Base-by-base conservation (phyloP, 1,139 yeast species). In the Blastobotrys buckinghamii region DNA sequence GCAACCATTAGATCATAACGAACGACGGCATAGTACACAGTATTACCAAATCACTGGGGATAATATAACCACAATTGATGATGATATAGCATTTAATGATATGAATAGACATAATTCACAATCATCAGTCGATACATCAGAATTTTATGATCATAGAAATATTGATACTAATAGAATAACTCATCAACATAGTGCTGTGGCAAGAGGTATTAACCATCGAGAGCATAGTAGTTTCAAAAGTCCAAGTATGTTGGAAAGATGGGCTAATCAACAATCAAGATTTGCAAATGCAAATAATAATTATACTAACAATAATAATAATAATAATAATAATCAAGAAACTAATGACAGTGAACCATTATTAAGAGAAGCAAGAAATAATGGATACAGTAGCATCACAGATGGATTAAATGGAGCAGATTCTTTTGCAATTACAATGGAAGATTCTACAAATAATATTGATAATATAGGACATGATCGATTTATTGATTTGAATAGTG, bases 351-450 rank as follows among this genome's bases (percentile, higher is more conserved):
- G 49, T 37, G 43, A 42, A 16, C 58, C 56, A 17, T 49, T 55
- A 29, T 26, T 48, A 17, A 32, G 39, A 15, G 26, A 29, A 30
- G 39, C 29, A 29, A 40, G 42, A n/a, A 27, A 30, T 17, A 40
- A 32, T 34, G 49, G 38, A 20, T 53, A 50, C 36, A 44, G 42
- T 34, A 42, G 52, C 2, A 17, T 53, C 5, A 45, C 49, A 5
- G 55, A 48, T 36, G 50, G 45, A 19, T 44, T 49, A n/a, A 53
- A 53, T 36, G 53, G 53, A 13, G 53, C 43, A n/a, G 60, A 55
- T 43, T 45, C 55, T 39, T 57, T 51, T 49, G 57, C 59, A 6
- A 52, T 56, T 32, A 50, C 56, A 5, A 47, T 55, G 37, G 61
- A 55, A 26, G 59, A 58, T n/a, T 8, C 15, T 5, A 9, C 15